Conservation (phyloP, 2,329 filamentous ascomycete species). For the Madurella fahalii region DNA sequence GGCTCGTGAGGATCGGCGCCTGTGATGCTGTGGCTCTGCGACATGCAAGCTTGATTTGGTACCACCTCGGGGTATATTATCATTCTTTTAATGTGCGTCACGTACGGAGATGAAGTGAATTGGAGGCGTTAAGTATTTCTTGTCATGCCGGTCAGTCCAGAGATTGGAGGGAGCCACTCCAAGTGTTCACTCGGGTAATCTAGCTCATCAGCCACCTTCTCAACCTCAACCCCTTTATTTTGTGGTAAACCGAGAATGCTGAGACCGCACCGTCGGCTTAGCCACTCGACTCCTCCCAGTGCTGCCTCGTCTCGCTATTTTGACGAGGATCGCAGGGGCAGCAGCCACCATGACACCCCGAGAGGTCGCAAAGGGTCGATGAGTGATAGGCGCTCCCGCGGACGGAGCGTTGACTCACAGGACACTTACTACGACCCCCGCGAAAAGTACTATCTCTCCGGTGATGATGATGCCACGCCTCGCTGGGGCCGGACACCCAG, state of each 20-base stretch:
- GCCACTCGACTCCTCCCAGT: conserved; percentile 10
- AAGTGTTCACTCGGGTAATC: too few species aligned
- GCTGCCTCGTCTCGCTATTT: neutral
- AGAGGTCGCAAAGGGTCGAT: neutral
- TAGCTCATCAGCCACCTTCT: too few species aligned
- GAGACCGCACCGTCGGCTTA: conserved; percentile 2
- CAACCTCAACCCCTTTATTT: neutral
- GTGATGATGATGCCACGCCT: conserved; percentile 2
- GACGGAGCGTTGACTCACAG: neutral
- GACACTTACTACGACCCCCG: conserved; percentile 18
- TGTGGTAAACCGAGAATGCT: neutral
- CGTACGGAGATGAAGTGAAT: too few species aligned
- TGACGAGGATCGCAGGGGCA: neutral
- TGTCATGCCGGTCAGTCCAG: too few species aligned
- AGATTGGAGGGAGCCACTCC: too few species aligned
- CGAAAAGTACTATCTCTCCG: conserved; percentile 15
- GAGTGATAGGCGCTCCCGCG: neutral
- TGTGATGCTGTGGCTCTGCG: neutral
- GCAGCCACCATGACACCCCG: neutral
- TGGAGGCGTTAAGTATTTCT: too few species aligned
- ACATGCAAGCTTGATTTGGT: neutral
- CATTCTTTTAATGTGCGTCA: too few species aligned
- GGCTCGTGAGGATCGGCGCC: neutral
- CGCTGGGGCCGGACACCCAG: neutral
- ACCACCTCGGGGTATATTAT: too few species aligned